Evolutionary conservation across 2,329 filamentous ascomycete genomes (phyloP).

Genomic region (Mollisiaceae sp.): DNA sequence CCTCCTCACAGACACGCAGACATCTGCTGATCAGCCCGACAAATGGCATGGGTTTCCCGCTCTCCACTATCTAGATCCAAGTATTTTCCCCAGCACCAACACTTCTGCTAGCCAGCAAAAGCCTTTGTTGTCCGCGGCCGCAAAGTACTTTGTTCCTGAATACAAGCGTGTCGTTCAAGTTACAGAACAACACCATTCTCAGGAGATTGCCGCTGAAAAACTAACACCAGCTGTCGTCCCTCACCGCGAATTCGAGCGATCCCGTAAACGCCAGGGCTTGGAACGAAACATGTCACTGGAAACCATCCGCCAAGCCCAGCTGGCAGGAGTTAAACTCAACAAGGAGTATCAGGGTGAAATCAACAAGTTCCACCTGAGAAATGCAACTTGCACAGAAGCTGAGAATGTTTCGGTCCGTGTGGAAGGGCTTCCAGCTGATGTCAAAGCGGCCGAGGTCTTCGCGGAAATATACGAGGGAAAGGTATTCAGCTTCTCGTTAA

Average conservation of each 20-base stretch:
- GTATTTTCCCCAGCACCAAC: too few relatives aligned
- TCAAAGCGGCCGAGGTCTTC: constrained; percentile 20
- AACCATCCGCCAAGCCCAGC: background rate
- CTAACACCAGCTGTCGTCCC: too few relatives aligned
- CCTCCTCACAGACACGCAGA: too few relatives aligned
- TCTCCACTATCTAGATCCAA: too few relatives aligned
- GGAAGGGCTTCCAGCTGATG: background rate
- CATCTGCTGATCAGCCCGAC: too few relatives aligned
- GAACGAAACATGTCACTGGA: background rate
- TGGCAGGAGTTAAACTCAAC: background rate
- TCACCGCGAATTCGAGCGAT: background rate
- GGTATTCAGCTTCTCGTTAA: constrained; percentile 22
- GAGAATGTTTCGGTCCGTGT: background rate
- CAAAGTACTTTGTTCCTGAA: too few relatives aligned
- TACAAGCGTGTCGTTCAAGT: too few relatives aligned
- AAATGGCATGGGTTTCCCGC: too few relatives aligned
- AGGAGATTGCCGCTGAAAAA: too few relatives aligned
- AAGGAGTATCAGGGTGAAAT: background rate
- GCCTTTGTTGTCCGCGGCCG: too few relatives aligned
- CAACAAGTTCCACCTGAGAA: background rate
- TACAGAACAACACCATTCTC: too few relatives aligned
- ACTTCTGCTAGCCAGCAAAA: too few relatives aligned
- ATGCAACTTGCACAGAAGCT: background rate
- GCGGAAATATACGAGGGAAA: constrained; percentile 22
- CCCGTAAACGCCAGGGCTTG: background rate